A percentile compares a stretch with the other conserved stretches of the same genome.
Conservation (phyloP, 345 rosid species). For the Citrus medica region DNA sequence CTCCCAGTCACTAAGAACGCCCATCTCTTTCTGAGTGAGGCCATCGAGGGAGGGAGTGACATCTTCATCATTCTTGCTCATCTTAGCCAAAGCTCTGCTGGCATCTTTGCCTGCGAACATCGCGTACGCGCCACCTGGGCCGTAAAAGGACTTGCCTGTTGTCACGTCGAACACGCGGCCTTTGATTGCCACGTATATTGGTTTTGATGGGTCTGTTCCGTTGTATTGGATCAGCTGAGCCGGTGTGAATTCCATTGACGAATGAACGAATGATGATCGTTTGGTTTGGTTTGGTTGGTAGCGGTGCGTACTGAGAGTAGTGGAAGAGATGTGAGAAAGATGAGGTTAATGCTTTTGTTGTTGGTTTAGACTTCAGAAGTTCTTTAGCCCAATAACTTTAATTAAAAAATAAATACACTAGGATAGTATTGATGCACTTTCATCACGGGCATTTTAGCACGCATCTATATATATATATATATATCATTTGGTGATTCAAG, state of each 20-base stretch:
- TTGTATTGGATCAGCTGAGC: conserved; percentile 60
- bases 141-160: conserved; percentile 76
- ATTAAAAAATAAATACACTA: neutral
- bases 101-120: conserved; percentile 86
- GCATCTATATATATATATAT: too few relatives aligned
- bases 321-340: too few relatives aligned
- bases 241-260: conserved; percentile 67
- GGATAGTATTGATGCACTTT: neutral
- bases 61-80: conserved; percentile 91
- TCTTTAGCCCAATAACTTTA: neutral
- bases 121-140: conserved; percentile 63
- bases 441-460: neutral
- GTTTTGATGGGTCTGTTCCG: conserved; percentile 70
- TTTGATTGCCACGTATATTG: conserved; percentile 84
- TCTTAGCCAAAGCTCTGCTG: conserved; percentile 83
- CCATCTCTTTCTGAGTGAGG: conserved; percentile 75
- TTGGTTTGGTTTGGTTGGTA: neutral
- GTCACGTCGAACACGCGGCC: conserved; percentile 76
- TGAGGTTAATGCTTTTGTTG: neutral
- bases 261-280: too few relatives aligned
- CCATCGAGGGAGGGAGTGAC: conserved; percentile 57
- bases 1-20: conserved; percentile 76
- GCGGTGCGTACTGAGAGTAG: too few relatives aligned
- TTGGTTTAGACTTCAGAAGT: neutral
- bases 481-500: too few relatives aligned